Evolutionary conservation across 805 yeast genomes (phyloP), one percentile per base, ranked within the genome.

Genomic region (Candida oleophila): DNA sequence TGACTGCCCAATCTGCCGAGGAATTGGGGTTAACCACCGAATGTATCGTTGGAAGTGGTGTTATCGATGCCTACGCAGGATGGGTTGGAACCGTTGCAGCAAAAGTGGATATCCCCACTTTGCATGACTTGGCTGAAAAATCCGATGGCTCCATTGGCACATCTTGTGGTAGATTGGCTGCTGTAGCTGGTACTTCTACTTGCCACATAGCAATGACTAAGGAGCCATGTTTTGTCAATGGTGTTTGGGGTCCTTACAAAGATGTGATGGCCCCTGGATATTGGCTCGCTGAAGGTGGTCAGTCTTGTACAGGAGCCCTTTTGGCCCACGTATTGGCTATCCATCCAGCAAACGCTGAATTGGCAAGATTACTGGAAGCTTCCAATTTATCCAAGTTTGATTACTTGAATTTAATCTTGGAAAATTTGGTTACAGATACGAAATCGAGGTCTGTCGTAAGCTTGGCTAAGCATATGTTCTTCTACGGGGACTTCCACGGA

Each of bases 251-350:
- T 12, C 99, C 99, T 2, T 94, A 94, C 68, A 78, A 90, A 59
- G 96, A 91, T 65, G 96, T 89, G 3, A 77, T 92, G 73, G 87
- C 95, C n/a, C 85, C 87, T 22, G 89, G 83, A 4, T 85, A 75
- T 59, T 94, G 98, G 98, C 76, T 91, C 53, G 96, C 98, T 12
- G 99, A 94, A 69, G 99, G 99, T 61, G 99, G 99, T n/a, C 99
- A 94, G 66, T 85, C 95, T 14, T 87, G 96, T 62, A 94, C 99
- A 2, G 99, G 99, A 55, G 97, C 95, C 25, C 77, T 94, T 35
- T 76, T 94, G 52, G 92, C 94, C 2, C 96, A 89, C 65, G 92
- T 92, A 14, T 67, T 94, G 50, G 76, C 88, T 11, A 85, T 88
- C 8, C 98, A 94, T 62, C 97, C 97, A 0, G 96, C 98, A 0